Base-by-base conservation (phyloP, 192 early-diverging fungal genomes). In the Coemansia sp. region DNA sequence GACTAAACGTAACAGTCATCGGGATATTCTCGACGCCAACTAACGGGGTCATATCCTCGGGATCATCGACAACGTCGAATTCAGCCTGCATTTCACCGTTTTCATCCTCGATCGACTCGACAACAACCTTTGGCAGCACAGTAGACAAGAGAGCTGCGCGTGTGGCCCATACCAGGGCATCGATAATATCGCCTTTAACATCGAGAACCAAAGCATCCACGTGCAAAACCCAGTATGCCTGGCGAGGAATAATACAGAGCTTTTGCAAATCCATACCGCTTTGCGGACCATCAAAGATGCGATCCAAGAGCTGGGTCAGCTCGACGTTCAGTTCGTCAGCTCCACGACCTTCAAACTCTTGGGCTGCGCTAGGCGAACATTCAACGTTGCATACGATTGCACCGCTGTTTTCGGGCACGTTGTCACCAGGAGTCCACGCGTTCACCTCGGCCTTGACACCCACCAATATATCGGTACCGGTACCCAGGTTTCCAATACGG, bases 361-460 rank as follows among this genome's bases (percentile, higher is more conserved):
- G 86, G 17, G 87, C 84, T 2, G 88, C 87, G 45, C 85, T 90
- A 30, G 90, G 90, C 13, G 90, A 86, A 71, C 93, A 99, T 59
- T 97, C 96, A 1, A 97, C 93, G 52, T 83, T 86, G 77, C 91
- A 94, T 10, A 87, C 63, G 22, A 99, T 79, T 3, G 79, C 57
- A 8, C 85, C 85, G 34, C 55, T 49, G 40, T 84, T 78, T 35
- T 68, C 83, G 19, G 78, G 78, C 50, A 83, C 85, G 27, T 69
- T 79, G 11, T 84, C 85, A 35, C 72, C 79, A 7, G 72, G 78
- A 8, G 83, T 62, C 41, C 81, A 72, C 10, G 80, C 71, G 48
- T 80, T 82, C 33, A 97, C 85, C 53, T 94, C 91, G 9, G 90
- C 91, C 64, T 97, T 99, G 54, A 99, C 82, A 14, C 96, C 94